Evolutionary conservation across 805 yeast species (phyloP), one percentile per base, ranked within the genome.

Genomic region (Monosporozyma siamensis): DNA sequence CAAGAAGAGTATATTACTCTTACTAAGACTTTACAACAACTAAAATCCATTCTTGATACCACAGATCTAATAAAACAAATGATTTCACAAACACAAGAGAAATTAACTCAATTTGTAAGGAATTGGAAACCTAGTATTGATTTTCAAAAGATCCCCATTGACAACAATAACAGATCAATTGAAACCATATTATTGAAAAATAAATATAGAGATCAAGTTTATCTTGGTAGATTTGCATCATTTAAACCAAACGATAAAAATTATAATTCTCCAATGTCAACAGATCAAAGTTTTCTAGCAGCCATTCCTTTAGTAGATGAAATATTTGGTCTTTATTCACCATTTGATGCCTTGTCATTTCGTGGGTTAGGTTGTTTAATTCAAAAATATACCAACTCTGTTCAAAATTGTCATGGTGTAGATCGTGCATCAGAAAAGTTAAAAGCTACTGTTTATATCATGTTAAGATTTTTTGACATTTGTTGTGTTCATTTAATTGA

Each of bases 141-240:
- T 30, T 31, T 37, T 2, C 41, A 45, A 1, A 45, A 45, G 11
- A 34, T 46, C 4, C 40, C 40, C 6, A 15, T 18, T 4, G 38
- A 36, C 25, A 18, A 27, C 6, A 38, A 34, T 18, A 11, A 15
- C 14, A 42, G 48, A 23, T 60, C 63, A 6, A 10, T 59, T 4
- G 65, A 60, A 41, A 54, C 63, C 1, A 49, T 50, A 17, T 40
- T 60, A 15, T 44, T 60, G 54, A 53, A 48, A 40, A 56, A 57
- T 41, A 55, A 51, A 41, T 55, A 57, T 39, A 38, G 53, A n/a
- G 43, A 48, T 15, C 41, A 47, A 22, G 48, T 56, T 3, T 42
- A 48, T 36, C 32, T 60, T n/a, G 57, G 56, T 9, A 42, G 40
- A 29, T 56, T 47, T 35, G 48, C 58, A 6, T 39, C 1, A 37